These are phyloP conservation scores for Ceratocystis lukuohia DNA, from an alignment of 2,329 filamentous ascomycete species.

Conservation along the genomic window DNA sequence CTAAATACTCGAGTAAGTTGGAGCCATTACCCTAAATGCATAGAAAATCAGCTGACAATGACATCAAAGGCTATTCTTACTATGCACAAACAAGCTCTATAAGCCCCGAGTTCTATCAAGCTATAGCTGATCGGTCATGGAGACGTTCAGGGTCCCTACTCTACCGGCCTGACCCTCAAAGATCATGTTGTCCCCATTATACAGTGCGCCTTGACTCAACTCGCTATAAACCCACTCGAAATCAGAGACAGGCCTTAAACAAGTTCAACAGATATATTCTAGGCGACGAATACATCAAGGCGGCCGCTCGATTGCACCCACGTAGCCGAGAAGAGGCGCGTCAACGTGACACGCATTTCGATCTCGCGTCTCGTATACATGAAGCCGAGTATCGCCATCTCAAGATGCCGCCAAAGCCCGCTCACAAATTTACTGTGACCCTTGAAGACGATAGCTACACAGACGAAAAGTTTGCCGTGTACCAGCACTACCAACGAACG, in stretches of 20 bases:
- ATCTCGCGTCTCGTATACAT: constrained; percentile 53
- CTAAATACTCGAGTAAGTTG: constrained; percentile 13
- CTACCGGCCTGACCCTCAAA: constrained; percentile 64
- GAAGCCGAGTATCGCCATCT: constrained; percentile 48
- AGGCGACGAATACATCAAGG: constrained; percentile 53
- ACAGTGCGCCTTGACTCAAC: constrained; percentile 59
- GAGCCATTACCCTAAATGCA: not conserved
- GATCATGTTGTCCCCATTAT: constrained; percentile 86
- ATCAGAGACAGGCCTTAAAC: constrained; percentile 64
- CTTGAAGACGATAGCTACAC: constrained; percentile 59
- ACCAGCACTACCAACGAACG: constrained; percentile 58
- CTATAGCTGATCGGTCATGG: constrained; percentile 62
- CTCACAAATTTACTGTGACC: constrained; percentile 54
- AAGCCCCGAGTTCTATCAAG: constrained; percentile 55
- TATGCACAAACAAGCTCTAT: constrained; percentile 51
- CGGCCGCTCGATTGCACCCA: constrained; percentile 50
- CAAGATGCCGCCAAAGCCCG: constrained; percentile 47
- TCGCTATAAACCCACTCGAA: constrained; percentile 51
- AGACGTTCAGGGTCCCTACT: constrained; percentile 57
- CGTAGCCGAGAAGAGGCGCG: constrained; percentile 52
- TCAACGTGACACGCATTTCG: constrained; percentile 52
- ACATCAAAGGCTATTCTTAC: constrained; percentile 52
- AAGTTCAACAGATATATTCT: constrained; percentile 60
- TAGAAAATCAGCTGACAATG: not conserved
- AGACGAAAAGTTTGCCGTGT: constrained; percentile 61